Base-by-base conservation (phyloP, 805 yeast genomes). In the Sugiyamaella americana region DNA sequence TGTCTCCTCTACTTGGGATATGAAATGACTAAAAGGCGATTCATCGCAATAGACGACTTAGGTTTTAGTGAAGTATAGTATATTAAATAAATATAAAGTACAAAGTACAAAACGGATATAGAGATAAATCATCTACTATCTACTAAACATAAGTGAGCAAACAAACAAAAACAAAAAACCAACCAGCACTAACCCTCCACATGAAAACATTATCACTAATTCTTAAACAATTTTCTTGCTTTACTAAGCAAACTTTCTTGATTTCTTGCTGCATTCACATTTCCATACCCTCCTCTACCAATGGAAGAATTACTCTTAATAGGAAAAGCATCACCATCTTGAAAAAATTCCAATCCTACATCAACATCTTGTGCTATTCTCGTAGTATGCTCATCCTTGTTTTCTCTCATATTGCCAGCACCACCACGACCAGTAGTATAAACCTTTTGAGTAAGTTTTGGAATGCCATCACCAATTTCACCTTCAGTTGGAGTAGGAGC, bases 381-480 rank as follows among this genome's bases (percentile, higher is more conserved):
- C 3, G 86, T 73, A 41, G 76, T 56, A 41, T 72, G 70, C 41
- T 71, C 71, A 59, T 82, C 79, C 30, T 71, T 71, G 61, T 82
- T 83, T 51, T 69, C 72, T 46, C 79, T 66, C 85, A 83, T 83
- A 57, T 83, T 83, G 3, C 91, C 91, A 42, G 76, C 80, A 4
- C 91, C 91, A 4, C 91, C 91, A 53, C 91, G 71, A 18, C 89
- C 91, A 1, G 88, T 83, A 21, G 84, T 73, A 58, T 78, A 75
- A 21, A 76, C 74, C 23, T 75, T 74, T 17, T 75, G 74, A 30
- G 37, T 49, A 20, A 75, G 62, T 26, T 79, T 68, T 22, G 88
- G 87, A 13, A 84, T 77, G 51, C 73, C 76, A 3, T 80, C 73
- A 2, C 84, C 84, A 53, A 74, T 78, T 2, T 77, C 76, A 2